Base-by-base conservation (phyloP, 176 grass and related monocot genomes). In the Hordeum marinum region DNA sequence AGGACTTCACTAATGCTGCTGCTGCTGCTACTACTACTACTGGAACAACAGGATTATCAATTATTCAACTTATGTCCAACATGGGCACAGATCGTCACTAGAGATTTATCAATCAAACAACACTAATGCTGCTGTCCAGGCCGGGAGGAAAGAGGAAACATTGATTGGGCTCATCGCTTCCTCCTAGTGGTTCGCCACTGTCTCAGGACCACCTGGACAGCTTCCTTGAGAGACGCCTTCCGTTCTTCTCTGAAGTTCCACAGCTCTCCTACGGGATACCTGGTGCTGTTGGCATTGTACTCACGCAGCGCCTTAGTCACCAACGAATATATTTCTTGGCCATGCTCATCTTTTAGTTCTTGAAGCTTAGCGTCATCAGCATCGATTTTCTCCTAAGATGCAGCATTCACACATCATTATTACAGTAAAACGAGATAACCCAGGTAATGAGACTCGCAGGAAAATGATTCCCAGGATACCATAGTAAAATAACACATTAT, bases 251-350 rank as follows among this genome's bases (percentile, higher is more conserved):
- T 84, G 35, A 83, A 90, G 89, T 87, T 90, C 89, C 89, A 52
- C 15, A 98, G 76, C 64, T 91, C 91, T 39, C 76, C 65, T n/a
- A 91, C 67, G 1, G 83, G 50, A 82, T 82, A 88, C 12, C 82
- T 91, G 35, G 70, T 83, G 25, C 63, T 75, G 15, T 52, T 52
- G 13, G 68, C 85, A 46, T 83, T 93, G 77, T 93, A 91, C 72
- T 95, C 92, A 43, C 69, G 18, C 11, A 98, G 69, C 13, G 95
- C 89, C 46, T 65, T 93, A 4, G 63, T 87, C 48, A 98, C 92
- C 54, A 90, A 68, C 3, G 68, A 20, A 76, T 88, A 93, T 10
- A 86, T 85, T 69, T 91, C 92, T 89, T 90, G 82, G 26, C 91
- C 92, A 8, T 93, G 48, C 68, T 90, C 83, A 9, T 95, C 82